Percentiles rank a stretch among this genome's conserved stretches.
Conservation (phyloP, 2,329 filamentous ascomycete genomes). For the Ophiostoma fasciatum region DNA sequence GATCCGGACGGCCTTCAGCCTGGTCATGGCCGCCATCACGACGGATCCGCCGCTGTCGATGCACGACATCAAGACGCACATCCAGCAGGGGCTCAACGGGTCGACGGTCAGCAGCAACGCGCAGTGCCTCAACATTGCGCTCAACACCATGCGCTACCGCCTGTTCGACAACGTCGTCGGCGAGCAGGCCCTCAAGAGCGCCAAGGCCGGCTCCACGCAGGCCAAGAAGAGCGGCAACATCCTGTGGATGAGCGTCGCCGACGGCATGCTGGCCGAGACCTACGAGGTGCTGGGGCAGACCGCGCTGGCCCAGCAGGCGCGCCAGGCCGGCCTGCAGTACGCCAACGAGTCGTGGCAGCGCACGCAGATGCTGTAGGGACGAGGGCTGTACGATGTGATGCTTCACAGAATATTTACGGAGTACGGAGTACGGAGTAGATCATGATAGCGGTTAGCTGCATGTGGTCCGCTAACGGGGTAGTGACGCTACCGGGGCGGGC, state of each 20-base stretch:
- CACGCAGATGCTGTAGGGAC: conserved; percentile 12
- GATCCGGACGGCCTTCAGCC: conserved; percentile 61
- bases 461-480: not conserved
- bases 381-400: no score
- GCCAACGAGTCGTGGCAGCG: conserved; percentile 27
- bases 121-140: conserved; percentile 66
- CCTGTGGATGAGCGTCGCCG: conserved; percentile 67
- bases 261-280: conserved; percentile 62
- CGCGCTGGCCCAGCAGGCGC: conserved; percentile 25
- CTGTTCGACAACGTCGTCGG: conserved; percentile 76
- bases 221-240: conserved; percentile 55
- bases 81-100: conserved; percentile 56
- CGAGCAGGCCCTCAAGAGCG: conserved; percentile 64
- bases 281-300: conserved; percentile 51
- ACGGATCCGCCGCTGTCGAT: conserved; percentile 50
- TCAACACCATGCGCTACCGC: conserved; percentile 71
- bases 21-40: conserved; percentile 55
- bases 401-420: no score
- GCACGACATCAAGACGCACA: conserved; percentile 62
- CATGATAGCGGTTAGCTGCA: not conserved
- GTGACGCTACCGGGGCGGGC: no score
- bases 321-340: conserved; percentile 26
- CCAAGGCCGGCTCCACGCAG: conserved; percentile 52
- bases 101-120: conserved; percentile 58
- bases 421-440: not conserved